Conservation (phyloP, 83 land plant species). For the Isoetes engelmannii region DNA sequence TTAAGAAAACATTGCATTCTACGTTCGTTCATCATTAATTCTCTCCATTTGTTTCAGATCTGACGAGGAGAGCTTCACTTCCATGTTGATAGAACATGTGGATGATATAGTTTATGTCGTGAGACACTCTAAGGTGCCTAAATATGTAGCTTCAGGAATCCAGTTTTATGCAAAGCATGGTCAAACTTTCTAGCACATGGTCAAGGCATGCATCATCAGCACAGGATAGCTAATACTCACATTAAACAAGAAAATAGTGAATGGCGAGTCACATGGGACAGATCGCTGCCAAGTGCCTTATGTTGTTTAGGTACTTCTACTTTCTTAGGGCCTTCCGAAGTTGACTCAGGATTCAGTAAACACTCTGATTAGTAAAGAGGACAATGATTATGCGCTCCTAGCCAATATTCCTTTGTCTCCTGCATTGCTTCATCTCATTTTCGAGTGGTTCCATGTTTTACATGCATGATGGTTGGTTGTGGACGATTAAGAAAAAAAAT, state of each 20-base stretch:
- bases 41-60: background rate
- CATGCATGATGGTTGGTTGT: constrained; percentile 51
- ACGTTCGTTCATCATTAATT: too few species aligned
- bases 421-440: constrained; percentile 40
- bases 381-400: too few species aligned
- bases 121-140: constrained; percentile 66
- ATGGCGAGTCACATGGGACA: constrained; percentile 40
- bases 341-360: too few species aligned
- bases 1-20: too few species aligned
- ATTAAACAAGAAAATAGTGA: constrained; percentile 73
- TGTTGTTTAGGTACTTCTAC: too few species aligned
- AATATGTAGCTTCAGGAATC: constrained; percentile 44
- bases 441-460: constrained; percentile 60
- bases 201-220: constrained; percentile 89
- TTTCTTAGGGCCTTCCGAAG: too few species aligned
- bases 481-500: constrained; percentile 14
- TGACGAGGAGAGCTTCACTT: too few species aligned
- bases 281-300: too few species aligned
- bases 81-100: too few species aligned
- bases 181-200: constrained; percentile 49
- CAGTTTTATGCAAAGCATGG: constrained; percentile 59
- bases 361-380: too few species aligned
- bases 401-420: constrained; percentile 10
- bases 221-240: constrained; percentile 59
- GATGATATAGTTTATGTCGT: constrained; percentile 74